These are phyloP conservation scores for Juglanconis sp. DNA, from an alignment of 2,329 filamentous ascomycete genomes.

Conservation along the genomic window DNA sequence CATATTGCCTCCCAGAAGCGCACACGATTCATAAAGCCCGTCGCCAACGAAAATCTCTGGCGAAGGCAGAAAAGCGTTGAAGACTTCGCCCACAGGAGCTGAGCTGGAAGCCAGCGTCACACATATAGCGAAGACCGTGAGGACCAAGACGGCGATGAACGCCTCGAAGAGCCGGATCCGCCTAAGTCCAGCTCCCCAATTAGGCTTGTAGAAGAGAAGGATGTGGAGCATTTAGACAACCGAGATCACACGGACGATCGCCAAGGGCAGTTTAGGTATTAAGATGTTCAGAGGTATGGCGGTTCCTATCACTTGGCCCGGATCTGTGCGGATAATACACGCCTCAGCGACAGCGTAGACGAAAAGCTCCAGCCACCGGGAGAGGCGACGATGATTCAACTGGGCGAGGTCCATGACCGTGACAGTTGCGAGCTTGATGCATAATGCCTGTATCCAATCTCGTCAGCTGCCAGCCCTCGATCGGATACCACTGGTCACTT, in stretches of 20 bases:
- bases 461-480: not conserved
- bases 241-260: constrained; percentile 63
- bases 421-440: constrained; percentile 65
- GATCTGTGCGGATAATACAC: constrained; percentile 65
- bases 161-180: constrained; percentile 57
- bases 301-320: constrained; percentile 63
- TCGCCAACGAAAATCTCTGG: constrained; percentile 51
- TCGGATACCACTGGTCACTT: no score
- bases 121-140: constrained; percentile 65
- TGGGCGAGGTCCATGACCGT: constrained; percentile 63
- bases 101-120: constrained; percentile 60
- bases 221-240: constrained; percentile 65
- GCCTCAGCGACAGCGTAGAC: constrained; percentile 60
- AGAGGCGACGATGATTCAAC: constrained; percentile 59
- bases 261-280: constrained; percentile 56
- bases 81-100: constrained; percentile 52
- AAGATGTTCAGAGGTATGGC: constrained; percentile 66
- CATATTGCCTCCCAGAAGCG: constrained; percentile 63
- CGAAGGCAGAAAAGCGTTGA: constrained; percentile 61
- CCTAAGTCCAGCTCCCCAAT: constrained; percentile 54
- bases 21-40: constrained; percentile 62
- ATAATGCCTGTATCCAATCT: constrained; percentile 45
- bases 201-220: constrained; percentile 59
- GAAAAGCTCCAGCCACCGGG: constrained; percentile 57
- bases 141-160: constrained; percentile 56